A percentile compares a stretch with the other conserved stretches of the same genome.
Conservation (phyloP, 78 protist species). For the Carpediemonas membranifera region DNA sequence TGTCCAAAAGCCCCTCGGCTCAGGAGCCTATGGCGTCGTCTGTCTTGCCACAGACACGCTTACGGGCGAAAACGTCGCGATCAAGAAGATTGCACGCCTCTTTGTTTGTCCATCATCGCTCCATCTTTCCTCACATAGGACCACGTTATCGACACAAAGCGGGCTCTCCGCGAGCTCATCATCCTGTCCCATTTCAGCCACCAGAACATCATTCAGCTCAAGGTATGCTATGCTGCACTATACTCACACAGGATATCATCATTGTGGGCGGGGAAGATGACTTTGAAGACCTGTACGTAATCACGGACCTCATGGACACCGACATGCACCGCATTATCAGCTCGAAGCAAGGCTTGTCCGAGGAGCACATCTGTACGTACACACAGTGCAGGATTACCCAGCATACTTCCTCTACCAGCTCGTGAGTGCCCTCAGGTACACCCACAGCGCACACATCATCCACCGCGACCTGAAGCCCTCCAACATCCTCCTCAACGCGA, state of each 20-base stretch:
- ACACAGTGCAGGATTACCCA: too few species aligned
- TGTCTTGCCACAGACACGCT: slow-evolving; percentile 20
- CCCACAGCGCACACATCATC: slow-evolving; percentile 69
- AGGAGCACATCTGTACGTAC: slow-evolving; percentile 88
- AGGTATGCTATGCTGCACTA: not conserved
- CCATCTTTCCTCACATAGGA: too few species aligned
- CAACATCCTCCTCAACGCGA: slow-evolving; percentile 80
- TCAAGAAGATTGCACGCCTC: slow-evolving; percentile 73
- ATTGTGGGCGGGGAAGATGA: not conserved
- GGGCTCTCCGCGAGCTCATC: slow-evolving; percentile 88
- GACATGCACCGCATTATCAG: slow-evolving; percentile 78
- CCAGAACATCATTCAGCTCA: slow-evolving; percentile 46
- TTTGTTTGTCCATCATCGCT: too few species aligned
- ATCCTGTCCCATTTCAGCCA: slow-evolving; percentile 49
- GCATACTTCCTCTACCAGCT: slow-evolving; percentile 82
- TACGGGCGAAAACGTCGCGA: slow-evolving; percentile 58
- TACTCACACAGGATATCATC: not conserved
- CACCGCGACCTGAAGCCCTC: slow-evolving; percentile 75
- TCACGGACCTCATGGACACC: slow-evolving; percentile 80
- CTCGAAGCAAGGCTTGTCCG: slow-evolving; percentile 50
- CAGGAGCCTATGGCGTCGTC: slow-evolving; percentile 35
- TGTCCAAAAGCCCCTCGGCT: slow-evolving; percentile 16
- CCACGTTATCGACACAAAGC: slow-evolving; percentile 68
- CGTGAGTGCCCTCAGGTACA: slow-evolving; percentile 76
- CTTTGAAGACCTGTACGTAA: slow-evolving; percentile 15